A percentile compares a stretch with the other conserved stretches of the same genome.
These are phyloP conservation scores for Mortierella hygrophila DNA, from an alignment of 192 early-diverging fungal genomes.

Conservation along the genomic window DNA sequence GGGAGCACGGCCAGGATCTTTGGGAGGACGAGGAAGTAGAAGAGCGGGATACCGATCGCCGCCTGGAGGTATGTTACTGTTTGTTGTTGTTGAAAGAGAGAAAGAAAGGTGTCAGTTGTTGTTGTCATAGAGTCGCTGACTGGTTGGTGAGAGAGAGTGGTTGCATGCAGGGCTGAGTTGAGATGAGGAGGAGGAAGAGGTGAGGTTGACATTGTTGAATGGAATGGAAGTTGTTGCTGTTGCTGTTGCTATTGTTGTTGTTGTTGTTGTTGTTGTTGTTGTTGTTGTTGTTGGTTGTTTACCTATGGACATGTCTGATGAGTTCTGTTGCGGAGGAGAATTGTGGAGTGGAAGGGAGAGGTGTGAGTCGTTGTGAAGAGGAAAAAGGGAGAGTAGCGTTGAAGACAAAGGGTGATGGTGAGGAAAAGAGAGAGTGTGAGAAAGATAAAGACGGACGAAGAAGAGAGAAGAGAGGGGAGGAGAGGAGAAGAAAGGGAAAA, in stretches of 20 bases:
- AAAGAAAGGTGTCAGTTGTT: not conserved
- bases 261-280: not conserved
- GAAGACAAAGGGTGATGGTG: not conserved
- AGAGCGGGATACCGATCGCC: constrained; percentile 13
- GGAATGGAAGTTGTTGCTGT: not conserved
- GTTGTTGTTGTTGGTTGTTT: not conserved
- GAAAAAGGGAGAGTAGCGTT: not conserved
- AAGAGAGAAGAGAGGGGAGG: not conserved
- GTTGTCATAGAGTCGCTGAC: not conserved
- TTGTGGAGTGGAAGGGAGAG: not conserved
- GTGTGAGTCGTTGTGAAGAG: not conserved
- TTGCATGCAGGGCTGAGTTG: not conserved
- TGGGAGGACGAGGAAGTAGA: constrained; percentile 27
- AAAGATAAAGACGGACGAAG: not conserved
- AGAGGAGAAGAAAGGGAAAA: not conserved
- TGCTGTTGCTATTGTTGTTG: not conserved
- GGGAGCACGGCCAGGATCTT: constrained; percentile 32
- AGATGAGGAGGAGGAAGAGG: not conserved
- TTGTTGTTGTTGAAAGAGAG: not conserved
- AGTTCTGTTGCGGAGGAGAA: not conserved
- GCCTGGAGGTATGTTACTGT: constrained; percentile 5
- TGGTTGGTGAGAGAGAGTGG: not conserved
- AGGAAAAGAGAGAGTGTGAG: not conserved
- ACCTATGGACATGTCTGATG: constrained; percentile 11
- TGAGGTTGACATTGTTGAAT: not conserved